phyloP scores from a whole-genome alignment of 176 grass and related monocot species.

The Zea mays region DNA sequence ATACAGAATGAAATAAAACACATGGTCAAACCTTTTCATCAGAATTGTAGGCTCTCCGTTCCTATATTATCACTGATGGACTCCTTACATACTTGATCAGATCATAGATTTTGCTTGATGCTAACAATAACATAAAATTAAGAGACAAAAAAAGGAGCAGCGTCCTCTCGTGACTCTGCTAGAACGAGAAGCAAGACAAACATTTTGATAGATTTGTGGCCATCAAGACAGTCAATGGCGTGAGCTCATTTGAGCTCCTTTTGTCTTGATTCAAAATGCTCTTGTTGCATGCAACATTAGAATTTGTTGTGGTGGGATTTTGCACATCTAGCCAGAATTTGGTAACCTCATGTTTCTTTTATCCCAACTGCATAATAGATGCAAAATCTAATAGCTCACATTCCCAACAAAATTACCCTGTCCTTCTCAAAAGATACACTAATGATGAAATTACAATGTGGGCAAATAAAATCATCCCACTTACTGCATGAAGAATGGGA shows the following conservation, averaged over 20 bases:
- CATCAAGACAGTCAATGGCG: neutral
- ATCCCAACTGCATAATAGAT: neutral
- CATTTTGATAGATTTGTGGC: neutral
- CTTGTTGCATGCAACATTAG: too few species aligned
- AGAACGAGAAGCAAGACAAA: neutral
- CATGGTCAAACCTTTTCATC: neutral
- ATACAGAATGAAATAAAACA: neutral
- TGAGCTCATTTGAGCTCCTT: constrained; percentile 60
- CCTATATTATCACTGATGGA: neutral
- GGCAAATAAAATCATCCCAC: neutral
- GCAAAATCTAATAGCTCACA: too few species aligned
- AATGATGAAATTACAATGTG: neutral
- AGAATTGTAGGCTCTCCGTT: neutral
- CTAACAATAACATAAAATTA: neutral
- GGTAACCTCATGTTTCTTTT: neutral
- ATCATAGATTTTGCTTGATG: constrained; percentile 7
- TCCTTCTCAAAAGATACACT: neutral
- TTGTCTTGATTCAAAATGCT: neutral
- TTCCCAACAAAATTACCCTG: too few species aligned
- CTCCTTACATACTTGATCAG: neutral
- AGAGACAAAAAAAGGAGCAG: neutral
- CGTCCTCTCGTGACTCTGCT: neutral
- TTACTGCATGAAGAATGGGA: constrained; percentile 63
- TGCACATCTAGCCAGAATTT: too few species aligned
- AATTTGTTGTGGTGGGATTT: too few species aligned